phyloP scores from a whole-genome alignment of 371 early-diverging fungal species.

The Amoeboradix gromovi region DNA sequence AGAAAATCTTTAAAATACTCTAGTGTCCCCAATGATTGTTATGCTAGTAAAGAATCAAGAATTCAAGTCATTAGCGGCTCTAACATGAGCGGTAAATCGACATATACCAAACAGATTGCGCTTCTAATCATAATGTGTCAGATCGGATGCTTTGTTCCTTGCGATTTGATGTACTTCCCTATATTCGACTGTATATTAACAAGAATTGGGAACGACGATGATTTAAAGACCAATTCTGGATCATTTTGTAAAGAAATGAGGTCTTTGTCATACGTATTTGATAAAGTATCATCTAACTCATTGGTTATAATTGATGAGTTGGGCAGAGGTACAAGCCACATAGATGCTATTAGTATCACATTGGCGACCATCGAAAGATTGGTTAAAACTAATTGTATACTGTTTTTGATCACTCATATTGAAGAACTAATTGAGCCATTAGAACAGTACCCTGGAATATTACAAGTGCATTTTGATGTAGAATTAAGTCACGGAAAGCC shows the following conservation, averaged over 20 bases:
- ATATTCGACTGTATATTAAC: conserved; percentile 34
- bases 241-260: conserved; percentile 79
- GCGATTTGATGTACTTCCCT: conserved; percentile 47
- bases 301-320: conserved; percentile 84
- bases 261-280: conserved; percentile 51
- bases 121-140: conserved; percentile 74
- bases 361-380: conserved; percentile 46
- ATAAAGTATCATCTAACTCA: conserved; percentile 29
- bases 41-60: conserved; percentile 24
- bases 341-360: conserved; percentile 49
- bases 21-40: conserved; percentile 48
- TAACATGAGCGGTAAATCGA: conserved; percentile 91
- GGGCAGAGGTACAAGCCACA: conserved; percentile 68
- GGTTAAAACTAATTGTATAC: conserved; percentile 13
- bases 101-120: conserved; percentile 69
- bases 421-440: conserved; percentile 4
- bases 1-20: conserved; percentile 19
- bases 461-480: neutral
- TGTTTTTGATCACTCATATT: conserved; percentile 6
- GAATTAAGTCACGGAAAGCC: neutral
- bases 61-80: conserved; percentile 82
- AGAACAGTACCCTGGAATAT: neutral
- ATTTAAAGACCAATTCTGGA: conserved; percentile 24
- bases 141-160: conserved; percentile 75
- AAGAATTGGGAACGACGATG: conserved; percentile 38